These are phyloP conservation scores for Blastobotrys indianensis DNA, from an alignment of 1,139 yeast genomes.

Conservation along the genomic window DNA sequence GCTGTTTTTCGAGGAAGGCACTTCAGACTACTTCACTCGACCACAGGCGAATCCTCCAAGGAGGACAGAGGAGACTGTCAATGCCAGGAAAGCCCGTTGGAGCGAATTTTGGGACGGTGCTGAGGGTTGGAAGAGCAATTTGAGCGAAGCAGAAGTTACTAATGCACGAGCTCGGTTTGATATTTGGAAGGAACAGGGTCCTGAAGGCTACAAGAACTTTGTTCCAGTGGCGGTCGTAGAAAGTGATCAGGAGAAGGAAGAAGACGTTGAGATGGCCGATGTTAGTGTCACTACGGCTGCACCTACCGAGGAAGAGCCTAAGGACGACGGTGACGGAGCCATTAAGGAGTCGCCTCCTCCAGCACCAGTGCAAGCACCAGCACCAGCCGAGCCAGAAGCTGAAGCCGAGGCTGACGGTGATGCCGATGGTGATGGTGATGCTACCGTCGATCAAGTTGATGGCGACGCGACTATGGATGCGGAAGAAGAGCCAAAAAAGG, in stretches of 20 bases:
- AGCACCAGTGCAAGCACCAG: background rate
- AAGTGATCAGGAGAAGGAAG: background rate
- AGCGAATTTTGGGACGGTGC: slow-evolving; percentile 29
- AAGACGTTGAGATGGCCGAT: slow-evolving; percentile 8
- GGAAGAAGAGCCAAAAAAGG: background rate
- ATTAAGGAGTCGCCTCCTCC: background rate
- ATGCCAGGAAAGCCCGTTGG: slow-evolving; percentile 21
- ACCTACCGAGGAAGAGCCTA: slow-evolving; percentile 1
- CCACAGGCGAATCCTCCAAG: slow-evolving; percentile 16
- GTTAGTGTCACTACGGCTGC: slow-evolving; percentile 3
- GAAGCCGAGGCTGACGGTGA: slow-evolving; percentile 11
- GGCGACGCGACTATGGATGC: background rate
- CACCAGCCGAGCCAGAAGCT: background rate
- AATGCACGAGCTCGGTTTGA: slow-evolving; percentile 28
- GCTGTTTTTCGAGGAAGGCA: slow-evolving; percentile 73
- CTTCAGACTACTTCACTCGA: slow-evolving; percentile 70
- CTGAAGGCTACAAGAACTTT: slow-evolving; percentile 15
- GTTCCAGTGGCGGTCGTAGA: background rate
- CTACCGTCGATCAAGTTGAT: slow-evolving; percentile 16
- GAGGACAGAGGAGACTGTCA: slow-evolving; percentile 19
- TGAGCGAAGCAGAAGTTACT: slow-evolving; percentile 22
- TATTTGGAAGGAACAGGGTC: slow-evolving; percentile 28
- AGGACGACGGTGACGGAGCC: background rate
- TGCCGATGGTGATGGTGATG: slow-evolving; percentile 4
- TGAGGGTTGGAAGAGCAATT: slow-evolving; percentile 34